A percentile compares a stretch with the other conserved stretches of the same genome.
Evolutionary conservation across 441 rosid genomes (phyloP).

Genomic region (Erodium texanum): DNA sequence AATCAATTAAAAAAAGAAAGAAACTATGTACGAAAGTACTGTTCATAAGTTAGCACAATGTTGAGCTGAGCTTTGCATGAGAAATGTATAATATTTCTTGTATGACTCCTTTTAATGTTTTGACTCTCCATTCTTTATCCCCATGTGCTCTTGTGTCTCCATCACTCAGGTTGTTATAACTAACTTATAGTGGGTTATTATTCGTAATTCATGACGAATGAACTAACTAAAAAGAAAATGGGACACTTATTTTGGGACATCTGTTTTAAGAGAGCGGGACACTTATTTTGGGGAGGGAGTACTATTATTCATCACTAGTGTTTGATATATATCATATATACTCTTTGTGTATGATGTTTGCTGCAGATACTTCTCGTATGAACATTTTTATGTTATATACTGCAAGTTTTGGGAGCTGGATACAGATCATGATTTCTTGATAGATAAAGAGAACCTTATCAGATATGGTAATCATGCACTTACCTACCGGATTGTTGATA

Average conservation of each 20-base stretch:
- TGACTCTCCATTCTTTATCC: too few species aligned
- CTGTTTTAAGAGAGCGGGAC: slow-evolving; percentile 22
- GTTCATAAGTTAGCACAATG: too few species aligned
- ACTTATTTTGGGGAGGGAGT: background rate
- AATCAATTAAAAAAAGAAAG: too few species aligned
- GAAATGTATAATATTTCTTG: too few species aligned
- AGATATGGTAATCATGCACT: slow-evolving; percentile 98
- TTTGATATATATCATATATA: background rate
- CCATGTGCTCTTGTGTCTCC: too few species aligned
- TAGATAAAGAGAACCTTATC: slow-evolving; percentile 95
- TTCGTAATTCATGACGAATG: too few species aligned
- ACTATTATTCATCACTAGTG: background rate
- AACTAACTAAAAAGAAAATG: too few species aligned
- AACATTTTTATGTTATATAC: background rate
- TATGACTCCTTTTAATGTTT: too few species aligned
- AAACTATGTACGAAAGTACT: too few species aligned
- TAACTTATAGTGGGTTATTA: too few species aligned
- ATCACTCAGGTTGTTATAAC: too few species aligned
- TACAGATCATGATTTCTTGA: slow-evolving; percentile 89
- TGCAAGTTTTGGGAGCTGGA: slow-evolving; percentile 99
- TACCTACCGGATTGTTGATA: slow-evolving; percentile 92
- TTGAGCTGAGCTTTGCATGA: too few species aligned
- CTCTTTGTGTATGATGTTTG: slow-evolving; percentile 14
- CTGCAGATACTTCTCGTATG: slow-evolving; percentile 9
- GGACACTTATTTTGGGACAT: slow-evolving; percentile 40